These are phyloP conservation scores for Sindora glabra DNA, from an alignment of 306 rosid genomes.

Conservation along the genomic window DNA sequence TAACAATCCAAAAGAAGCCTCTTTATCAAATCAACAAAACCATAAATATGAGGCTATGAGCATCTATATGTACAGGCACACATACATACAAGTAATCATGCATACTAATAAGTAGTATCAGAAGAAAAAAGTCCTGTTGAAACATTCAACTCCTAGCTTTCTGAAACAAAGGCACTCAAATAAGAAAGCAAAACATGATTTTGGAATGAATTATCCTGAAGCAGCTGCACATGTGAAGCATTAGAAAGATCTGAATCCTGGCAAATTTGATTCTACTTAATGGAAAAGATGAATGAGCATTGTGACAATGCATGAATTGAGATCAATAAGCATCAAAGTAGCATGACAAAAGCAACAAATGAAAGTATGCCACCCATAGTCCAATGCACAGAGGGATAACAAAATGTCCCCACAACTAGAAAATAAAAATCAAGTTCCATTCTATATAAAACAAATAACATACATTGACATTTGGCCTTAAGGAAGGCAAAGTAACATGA, in stretches of 20 bases:
- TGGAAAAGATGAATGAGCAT: background rate
- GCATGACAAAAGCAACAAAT: no score
- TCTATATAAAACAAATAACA: no score
- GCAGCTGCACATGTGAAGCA: background rate
- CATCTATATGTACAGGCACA: no score
- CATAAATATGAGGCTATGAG: no score
- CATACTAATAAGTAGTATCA: background rate
- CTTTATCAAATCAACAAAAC: background rate
- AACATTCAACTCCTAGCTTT: background rate
- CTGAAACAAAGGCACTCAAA: background rate
- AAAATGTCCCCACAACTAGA: no score
- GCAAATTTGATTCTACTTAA: background rate
- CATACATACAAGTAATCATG: no score
- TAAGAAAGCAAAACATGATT: background rate
- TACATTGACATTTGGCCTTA: no score
- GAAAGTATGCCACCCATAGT: background rate
- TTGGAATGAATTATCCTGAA: background rate
- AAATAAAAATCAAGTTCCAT: no score
- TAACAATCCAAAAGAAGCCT: constrained; percentile 9
- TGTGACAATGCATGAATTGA: background rate
- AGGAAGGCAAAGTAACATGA: no score
- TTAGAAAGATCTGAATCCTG: background rate
- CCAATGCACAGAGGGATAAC: background rate
- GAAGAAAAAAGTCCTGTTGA: background rate
- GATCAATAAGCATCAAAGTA: no score